Evolutionary conservation across 768 basidiomycete species (phyloP), one percentile per base, ranked within the genome.

Genomic region (Naematelia aurantialba): DNA sequence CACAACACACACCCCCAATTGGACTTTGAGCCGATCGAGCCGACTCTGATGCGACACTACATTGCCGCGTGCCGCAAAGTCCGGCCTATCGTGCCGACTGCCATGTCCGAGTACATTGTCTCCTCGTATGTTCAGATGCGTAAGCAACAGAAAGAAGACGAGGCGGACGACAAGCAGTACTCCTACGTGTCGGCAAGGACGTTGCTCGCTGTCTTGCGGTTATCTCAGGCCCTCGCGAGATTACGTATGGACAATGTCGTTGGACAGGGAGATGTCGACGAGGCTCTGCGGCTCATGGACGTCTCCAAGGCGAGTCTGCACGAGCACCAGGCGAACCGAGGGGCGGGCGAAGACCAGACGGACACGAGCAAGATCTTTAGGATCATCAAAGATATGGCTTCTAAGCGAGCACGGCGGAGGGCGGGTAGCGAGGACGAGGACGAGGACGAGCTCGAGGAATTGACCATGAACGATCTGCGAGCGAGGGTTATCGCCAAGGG

Each of bases 121-220:
- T 89, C 91, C 66, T 89, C 91, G 1, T 98, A 98, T 72, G 96
- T 98, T 56, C 89, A 89, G 47, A 83, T 99, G 34, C 91, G 96
- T 61, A 93, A 96, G 76, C 82, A 87, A 52, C 88, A 89, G 50
- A 92, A 93, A 76, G 89, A 93, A 60, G 91, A 96, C 62, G 88
- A 91, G 62, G 83, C 85, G 51, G 83, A 87, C 63, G 89, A 91
- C 75, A 91, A 89, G 78, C 85, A 87, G 17, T 90, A 96, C 74
- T 86, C 88, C 1, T 98, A 98, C 79, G 94, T 92, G 13, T 98
- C 96, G 11, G 89, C 92, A 2, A 88, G 96, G 72, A 97, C 96
- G 13, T 83, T 99, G 5, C 86, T 99, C 34, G 96, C 89, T 53
- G 87, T 98, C 48, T 83, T 99, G 2, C 91, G 96, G 61, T 85